Evolutionary conservation across 1,284 basidiomycete species (phyloP).

Genomic region (Spongispora temasekensis): DNA sequence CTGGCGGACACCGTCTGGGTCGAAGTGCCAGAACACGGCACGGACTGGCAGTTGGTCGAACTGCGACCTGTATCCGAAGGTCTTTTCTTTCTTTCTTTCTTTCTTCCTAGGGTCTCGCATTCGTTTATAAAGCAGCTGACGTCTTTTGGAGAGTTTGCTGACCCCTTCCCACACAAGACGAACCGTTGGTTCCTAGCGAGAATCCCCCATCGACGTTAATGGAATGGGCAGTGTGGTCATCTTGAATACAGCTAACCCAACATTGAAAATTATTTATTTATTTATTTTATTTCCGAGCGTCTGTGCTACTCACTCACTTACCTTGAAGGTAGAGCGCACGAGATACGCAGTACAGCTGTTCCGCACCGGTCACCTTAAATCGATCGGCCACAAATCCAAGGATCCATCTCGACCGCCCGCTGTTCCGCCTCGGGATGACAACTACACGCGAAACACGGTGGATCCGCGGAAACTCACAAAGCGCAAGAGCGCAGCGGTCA

Average conservation of each 20-base stretch:
- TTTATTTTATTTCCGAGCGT: no score
- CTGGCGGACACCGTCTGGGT: conserved; percentile 64
- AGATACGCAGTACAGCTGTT: neutral
- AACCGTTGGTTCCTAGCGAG: neutral
- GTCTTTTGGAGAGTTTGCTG: neutral
- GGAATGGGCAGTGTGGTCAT: conserved; percentile 2
- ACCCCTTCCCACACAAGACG: neutral
- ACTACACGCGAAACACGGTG: neutral
- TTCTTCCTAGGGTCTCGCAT: no score
- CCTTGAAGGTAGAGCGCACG: neutral
- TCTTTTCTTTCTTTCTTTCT: neutral
- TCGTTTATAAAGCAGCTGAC: neutral
- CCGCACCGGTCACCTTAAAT: neutral
- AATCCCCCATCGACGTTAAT: neutral
- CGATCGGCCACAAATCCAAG: neutral
- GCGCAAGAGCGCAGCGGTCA: neutral
- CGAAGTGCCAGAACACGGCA: conserved; percentile 38
- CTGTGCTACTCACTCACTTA: neutral
- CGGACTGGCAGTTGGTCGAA: conserved; percentile 2
- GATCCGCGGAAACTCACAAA: neutral
- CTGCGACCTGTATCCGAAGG: conserved; percentile 4
- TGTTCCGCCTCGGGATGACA: neutral
- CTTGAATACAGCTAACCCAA: neutral
- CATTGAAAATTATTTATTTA: neutral
- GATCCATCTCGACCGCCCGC: neutral